Evolutionary conservation across 805 yeast genomes (phyloP).

Genomic region (Saccharomycopsis guyanensis): DNA sequence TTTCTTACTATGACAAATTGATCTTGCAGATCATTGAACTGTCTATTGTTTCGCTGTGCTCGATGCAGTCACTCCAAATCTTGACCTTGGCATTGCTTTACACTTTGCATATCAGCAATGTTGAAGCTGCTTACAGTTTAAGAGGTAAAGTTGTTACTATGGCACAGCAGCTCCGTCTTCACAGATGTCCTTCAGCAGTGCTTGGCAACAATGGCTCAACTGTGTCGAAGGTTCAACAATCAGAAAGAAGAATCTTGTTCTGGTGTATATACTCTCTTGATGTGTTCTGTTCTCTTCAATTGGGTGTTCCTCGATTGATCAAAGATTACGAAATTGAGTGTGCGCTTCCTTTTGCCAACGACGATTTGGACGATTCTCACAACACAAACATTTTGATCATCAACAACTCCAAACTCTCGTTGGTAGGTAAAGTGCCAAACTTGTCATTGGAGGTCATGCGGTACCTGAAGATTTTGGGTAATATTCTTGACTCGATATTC

Average conservation of each 20-base stretch:
- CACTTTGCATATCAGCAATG: slow-evolving; percentile 66
- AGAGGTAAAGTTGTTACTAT: slow-evolving; percentile 71
- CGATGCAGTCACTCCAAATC: slow-evolving; percentile 63
- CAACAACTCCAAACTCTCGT: slow-evolving; percentile 48
- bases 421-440: slow-evolving; percentile 64
- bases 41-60: slow-evolving; percentile 51
- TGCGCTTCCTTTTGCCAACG: slow-evolving; percentile 63
- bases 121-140: slow-evolving; percentile 63
- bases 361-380: slow-evolving; percentile 32
- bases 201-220: slow-evolving; percentile 57
- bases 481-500: slow-evolving; percentile 62
- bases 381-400: slow-evolving; percentile 52
- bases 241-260: slow-evolving; percentile 72
- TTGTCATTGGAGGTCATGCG: slow-evolving; percentile 59
- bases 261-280: slow-evolving; percentile 82
- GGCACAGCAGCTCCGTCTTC: slow-evolving; percentile 80
- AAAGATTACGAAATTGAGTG: slow-evolving; percentile 82
- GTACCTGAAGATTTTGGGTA: slow-evolving; percentile 65
- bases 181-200: slow-evolving; percentile 82
- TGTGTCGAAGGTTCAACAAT: slow-evolving; percentile 63
- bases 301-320: slow-evolving; percentile 77
- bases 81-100: slow-evolving; percentile 62
- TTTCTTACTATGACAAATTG: slow-evolving; percentile 50
- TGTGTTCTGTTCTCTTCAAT: slow-evolving; percentile 59
- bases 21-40: slow-evolving; percentile 58